Evolutionary conservation across 345 rosid species (phyloP).

Genomic region (Citrus mangshanensis): DNA sequence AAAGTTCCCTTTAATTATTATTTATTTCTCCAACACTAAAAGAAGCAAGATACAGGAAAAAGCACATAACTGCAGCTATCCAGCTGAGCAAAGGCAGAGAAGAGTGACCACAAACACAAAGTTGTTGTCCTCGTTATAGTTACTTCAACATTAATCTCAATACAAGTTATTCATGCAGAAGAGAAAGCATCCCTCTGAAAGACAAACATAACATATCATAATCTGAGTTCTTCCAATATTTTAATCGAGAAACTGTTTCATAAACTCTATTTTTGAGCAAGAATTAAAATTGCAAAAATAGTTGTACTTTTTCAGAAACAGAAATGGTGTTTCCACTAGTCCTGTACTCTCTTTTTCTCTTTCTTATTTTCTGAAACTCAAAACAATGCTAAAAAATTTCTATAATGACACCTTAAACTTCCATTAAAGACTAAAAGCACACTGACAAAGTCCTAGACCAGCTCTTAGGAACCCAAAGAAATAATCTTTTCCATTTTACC

Average conservation of each 20-base stretch:
- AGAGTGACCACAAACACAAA: too few species aligned
- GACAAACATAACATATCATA: not conserved
- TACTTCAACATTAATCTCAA: too few species aligned
- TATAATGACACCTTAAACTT: not conserved
- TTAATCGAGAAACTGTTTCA: not conserved
- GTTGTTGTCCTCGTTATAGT: too few species aligned
- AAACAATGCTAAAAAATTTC: not conserved
- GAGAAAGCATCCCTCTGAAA: not conserved
- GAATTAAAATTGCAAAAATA: not conserved
- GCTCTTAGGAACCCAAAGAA: not conserved
- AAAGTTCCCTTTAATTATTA: not conserved
- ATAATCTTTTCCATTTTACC: not conserved
- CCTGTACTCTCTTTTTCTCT: not conserved
- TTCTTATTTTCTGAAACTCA: not conserved
- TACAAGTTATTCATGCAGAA: not conserved
- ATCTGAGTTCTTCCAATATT: not conserved
- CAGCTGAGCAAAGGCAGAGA: too few species aligned
- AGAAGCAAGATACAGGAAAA: not conserved
- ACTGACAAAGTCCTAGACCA: not conserved
- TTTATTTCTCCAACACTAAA: not conserved
- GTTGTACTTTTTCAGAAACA: not conserved
- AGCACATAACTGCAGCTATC: not conserved
- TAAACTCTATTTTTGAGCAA: too few species aligned
- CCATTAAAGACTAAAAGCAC: not conserved
- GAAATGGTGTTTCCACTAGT: not conserved